Percentiles rank a stretch among this genome's conserved stretches.
These are phyloP conservation scores for Polychytrium aggregatum DNA, from an alignment of 192 early-diverging fungal species.

Conservation along the genomic window DNA sequence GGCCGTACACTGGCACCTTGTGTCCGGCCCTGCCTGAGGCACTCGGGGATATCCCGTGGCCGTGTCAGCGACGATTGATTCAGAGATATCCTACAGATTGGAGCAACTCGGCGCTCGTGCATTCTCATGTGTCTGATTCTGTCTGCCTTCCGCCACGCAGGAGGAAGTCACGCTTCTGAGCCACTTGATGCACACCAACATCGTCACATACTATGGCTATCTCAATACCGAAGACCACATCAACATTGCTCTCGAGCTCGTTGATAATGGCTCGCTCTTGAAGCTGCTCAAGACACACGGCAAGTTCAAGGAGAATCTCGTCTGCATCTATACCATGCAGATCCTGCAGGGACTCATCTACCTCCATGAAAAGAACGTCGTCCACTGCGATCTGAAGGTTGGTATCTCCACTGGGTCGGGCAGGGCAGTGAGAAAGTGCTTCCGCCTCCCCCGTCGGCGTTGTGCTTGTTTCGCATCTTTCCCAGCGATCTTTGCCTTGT, in stretches of 20 bases:
- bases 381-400: constrained; percentile 87
- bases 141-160: not conserved
- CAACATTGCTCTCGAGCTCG: constrained; percentile 56
- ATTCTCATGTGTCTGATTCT: no score
- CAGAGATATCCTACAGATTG: no score
- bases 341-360: constrained; percentile 79
- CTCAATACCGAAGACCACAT: constrained; percentile 57
- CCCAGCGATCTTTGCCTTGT: not conserved
- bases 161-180: constrained; percentile 77
- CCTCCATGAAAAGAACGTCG: constrained; percentile 66
- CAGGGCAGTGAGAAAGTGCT: no score
- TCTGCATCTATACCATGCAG: constrained; percentile 69
- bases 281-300: constrained; percentile 76
- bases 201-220: constrained; percentile 79
- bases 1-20: no score
- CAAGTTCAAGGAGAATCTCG: constrained; percentile 74
- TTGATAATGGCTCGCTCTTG: constrained; percentile 78
- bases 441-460: no score
- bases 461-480: no score
- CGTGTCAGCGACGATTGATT: no score
- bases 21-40: no score
- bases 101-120: no score
- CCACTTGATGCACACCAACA: constrained; percentile 69
- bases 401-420: no score
- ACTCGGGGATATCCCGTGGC: no score